Base-by-base conservation (phyloP, 768 basidiomycete genomes). In the Pleurotus citrinopileatus region DNA sequence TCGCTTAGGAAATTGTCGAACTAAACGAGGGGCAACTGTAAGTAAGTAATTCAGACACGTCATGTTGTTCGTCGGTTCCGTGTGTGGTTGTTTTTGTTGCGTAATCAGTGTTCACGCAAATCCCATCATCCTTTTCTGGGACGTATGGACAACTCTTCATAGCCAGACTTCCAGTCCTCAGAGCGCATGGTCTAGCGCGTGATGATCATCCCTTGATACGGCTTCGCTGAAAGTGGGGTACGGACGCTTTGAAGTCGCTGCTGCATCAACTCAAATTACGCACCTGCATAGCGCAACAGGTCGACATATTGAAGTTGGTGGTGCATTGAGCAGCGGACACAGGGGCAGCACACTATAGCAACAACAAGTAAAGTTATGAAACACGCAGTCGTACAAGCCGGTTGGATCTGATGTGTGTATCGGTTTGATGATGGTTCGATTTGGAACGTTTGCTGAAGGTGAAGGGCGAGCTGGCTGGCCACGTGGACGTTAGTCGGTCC, bases 401-500 rank as follows among this genome's bases (percentile, higher is more conserved):
- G n/a, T n/a, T n/a, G n/a, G n/a, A n/a, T n/a, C n/a, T n/a, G n/a
- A n/a, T n/a, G n/a, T n/a, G n/a, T n/a, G n/a, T n/a, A n/a, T n/a
- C n/a, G n/a, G n/a, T n/a, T n/a, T n/a, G n/a, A n/a, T n/a, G 10
- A 17, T 25, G 19, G 48, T 51, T 51, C 48, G 32, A 25, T 17
- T n/a, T n/a, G n/a, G n/a, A n/a, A n/a, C 46, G 22, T n/a, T 32
- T 13, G 22, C 4, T 28, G 43, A 36, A 20, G 17, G 13, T 20
- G 32, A 32, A n/a, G 27, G 22, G 29, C 29, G 48, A 44, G 6
- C 43, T 44, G 43, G 43, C 43, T 44, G 43, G 48, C 48, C 48
- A 37, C 29, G 34, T 50, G 48, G 19, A 17, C 48, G 10, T 51
- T 32, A 32, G 48, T 51, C 29, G 34, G 48, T 51, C 20, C 48